A percentile compares a stretch with the other conserved stretches of the same genome.
Conservation (phyloP, 2,329 filamentous ascomycete genomes). For the Botryotinia convoluta region DNA sequence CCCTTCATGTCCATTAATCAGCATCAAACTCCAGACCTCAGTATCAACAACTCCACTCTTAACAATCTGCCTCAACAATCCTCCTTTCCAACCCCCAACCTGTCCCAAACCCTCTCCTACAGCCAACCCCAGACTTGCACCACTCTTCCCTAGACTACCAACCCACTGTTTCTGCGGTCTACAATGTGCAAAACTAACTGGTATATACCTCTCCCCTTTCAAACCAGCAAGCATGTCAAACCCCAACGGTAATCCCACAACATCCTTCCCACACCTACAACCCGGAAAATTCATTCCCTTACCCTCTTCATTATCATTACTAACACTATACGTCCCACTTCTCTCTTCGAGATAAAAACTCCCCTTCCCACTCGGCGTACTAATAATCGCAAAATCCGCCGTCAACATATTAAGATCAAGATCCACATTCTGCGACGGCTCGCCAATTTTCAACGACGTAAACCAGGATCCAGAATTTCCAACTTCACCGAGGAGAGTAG, state of each 20-base stretch:
- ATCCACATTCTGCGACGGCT: slow-evolving; percentile 26
- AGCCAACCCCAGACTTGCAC: slow-evolving; percentile 29
- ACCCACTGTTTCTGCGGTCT: slow-evolving; percentile 29
- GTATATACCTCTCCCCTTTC: slow-evolving; percentile 15
- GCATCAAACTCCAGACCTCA: slow-evolving; percentile 28
- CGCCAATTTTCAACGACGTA: slow-evolving; percentile 25
- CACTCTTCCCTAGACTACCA: slow-evolving; percentile 18
- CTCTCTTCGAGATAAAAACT: slow-evolving; percentile 24
- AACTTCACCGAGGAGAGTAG: slow-evolving; percentile 25
- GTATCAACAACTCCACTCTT: slow-evolving; percentile 24
- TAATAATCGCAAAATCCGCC: slow-evolving; percentile 26
- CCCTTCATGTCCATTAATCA: slow-evolving; percentile 29
- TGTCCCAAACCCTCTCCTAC: slow-evolving; percentile 20
- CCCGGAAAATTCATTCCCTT: slow-evolving; percentile 3
- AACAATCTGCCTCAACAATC: slow-evolving; percentile 25
- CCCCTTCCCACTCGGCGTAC: slow-evolving; percentile 26
- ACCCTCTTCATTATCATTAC: slow-evolving; percentile 4
- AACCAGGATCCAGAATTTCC: slow-evolving; percentile 29
- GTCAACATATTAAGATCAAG: slow-evolving; percentile 32
- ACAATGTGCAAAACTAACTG: slow-evolving; percentile 28
- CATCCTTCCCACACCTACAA: background rate
- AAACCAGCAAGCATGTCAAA: background rate
- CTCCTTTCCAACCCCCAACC: background rate
- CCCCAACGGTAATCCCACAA: background rate
- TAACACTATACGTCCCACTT: slow-evolving; percentile 28